Percentiles rank a stretch among this genome's conserved stretches.
phyloP scores from a whole-genome alignment of 2,329 filamentous ascomycete species.

The Fusarium palustre region DNA sequence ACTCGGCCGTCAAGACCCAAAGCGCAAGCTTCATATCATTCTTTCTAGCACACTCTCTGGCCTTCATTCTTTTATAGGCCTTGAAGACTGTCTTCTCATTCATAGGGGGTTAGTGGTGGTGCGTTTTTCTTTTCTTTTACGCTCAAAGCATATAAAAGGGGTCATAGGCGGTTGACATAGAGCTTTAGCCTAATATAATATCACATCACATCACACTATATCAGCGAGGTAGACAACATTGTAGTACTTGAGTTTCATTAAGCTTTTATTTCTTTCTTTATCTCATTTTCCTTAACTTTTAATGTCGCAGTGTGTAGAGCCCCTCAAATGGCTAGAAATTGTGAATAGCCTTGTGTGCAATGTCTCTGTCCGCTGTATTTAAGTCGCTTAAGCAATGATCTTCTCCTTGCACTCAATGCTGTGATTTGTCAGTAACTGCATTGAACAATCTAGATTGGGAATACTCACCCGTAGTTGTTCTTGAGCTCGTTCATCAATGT shows the following conservation, averaged over 20 bases:
- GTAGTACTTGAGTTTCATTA: not conserved
- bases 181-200: slow-evolving; percentile 22
- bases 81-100: not conserved
- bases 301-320: not conserved
- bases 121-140: slow-evolving; percentile 9
- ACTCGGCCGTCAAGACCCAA: slow-evolving; percentile 18
- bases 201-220: slow-evolving; percentile 18
- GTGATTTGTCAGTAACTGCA: not conserved
- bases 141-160: slow-evolving; percentile 29
- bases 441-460: not conserved
- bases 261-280: slow-evolving; percentile 3
- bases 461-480: slow-evolving; percentile 72
- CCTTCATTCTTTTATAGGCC: slow-evolving; percentile 24
- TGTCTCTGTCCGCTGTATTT: not conserved
- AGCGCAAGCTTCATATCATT: not conserved
- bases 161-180: slow-evolving; percentile 7
- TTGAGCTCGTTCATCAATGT: slow-evolving; percentile 82
- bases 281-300: slow-evolving; percentile 27
- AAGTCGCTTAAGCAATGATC: slow-evolving; percentile 26
- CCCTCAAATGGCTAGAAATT: not conserved
- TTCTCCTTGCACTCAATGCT: slow-evolving; percentile 35
- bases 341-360: not conserved
- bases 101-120: not conserved
- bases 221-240: slow-evolving; percentile 5
- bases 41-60: not conserved